Conservation (phyloP, 192 early-diverging fungal genomes). For the Coemansia sp. region DNA sequence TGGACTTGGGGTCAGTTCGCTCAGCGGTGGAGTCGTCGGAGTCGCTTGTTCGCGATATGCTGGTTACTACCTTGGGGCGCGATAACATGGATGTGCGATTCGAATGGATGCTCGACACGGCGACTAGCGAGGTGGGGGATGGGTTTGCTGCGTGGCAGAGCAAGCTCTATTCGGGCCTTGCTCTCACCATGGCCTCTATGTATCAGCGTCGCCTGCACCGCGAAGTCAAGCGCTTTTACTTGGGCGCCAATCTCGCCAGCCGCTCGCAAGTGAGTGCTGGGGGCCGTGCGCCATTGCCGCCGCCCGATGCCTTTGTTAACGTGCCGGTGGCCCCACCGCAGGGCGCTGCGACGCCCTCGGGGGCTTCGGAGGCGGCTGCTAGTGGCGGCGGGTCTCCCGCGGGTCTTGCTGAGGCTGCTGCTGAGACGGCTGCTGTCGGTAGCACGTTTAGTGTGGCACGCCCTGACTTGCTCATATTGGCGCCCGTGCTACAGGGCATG, state of each 20-base stretch:
- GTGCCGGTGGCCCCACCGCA: background rate
- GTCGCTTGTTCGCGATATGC: constrained; percentile 19
- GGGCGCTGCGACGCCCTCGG: background rate
- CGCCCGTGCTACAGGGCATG: constrained; percentile 40
- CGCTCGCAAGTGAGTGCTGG: background rate
- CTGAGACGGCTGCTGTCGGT: background rate
- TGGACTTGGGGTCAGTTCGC: constrained; percentile 44
- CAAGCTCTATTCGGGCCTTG: constrained; percentile 20
- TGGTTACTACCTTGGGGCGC: constrained; percentile 30
- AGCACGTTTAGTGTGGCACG: constrained; percentile 14
- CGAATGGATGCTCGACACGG: constrained; percentile 28
- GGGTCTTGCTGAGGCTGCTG: background rate
- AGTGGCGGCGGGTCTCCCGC: constrained; percentile 2
- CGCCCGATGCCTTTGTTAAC: constrained; percentile 28
- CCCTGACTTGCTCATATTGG: constrained; percentile 28
- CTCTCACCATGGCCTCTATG: constrained; percentile 34
- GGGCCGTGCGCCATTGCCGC: background rate
- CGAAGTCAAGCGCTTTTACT: constrained; percentile 8
- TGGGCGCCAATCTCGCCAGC: constrained; percentile 20
- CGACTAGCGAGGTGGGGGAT: background rate
- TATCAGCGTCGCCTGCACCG: constrained; percentile 33
- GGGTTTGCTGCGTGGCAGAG: constrained; percentile 40
- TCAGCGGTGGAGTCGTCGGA: background rate
- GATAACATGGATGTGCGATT: constrained; percentile 36
- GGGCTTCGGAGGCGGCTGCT: background rate